Percentiles rank a stretch among this genome's conserved stretches.
These are phyloP conservation scores for Schizosaccharomyces japonicus DNA, from an alignment of 805 yeast genomes.

Conservation along the genomic window DNA sequence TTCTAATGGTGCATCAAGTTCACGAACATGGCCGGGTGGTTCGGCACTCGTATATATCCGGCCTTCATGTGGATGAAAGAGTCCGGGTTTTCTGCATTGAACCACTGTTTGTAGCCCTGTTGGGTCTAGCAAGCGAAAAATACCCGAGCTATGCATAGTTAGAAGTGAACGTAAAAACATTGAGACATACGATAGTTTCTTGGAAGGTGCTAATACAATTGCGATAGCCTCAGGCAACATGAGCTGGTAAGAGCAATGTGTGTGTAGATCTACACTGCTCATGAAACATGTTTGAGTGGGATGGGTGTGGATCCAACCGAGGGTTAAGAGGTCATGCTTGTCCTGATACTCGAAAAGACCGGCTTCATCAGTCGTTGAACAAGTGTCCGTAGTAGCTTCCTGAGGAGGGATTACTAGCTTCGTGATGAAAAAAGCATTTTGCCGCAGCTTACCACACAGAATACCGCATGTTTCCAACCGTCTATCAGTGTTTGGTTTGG, in stretches of 20 bases:
- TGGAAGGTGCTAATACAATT: slow-evolving; percentile 35
- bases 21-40: slow-evolving; percentile 25
- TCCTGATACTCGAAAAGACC: slow-evolving; percentile 32
- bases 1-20: slow-evolving; percentile 25
- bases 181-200: slow-evolving; percentile 16
- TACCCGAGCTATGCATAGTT: slow-evolving; percentile 20
- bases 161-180: background rate
- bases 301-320: slow-evolving; percentile 58
- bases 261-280: slow-evolving; percentile 42
- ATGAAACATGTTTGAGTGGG: slow-evolving; percentile 51
- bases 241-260: slow-evolving; percentile 42
- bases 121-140: slow-evolving; percentile 40
- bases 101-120: slow-evolving; percentile 36
- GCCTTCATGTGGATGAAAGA: slow-evolving; percentile 39
- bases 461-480: slow-evolving; percentile 46
- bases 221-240: slow-evolving; percentile 52
- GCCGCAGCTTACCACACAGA: slow-evolving; percentile 32
- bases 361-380: slow-evolving; percentile 38
- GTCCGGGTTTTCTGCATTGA: slow-evolving; percentile 24
- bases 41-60: slow-evolving; percentile 28
- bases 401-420: slow-evolving; percentile 40
- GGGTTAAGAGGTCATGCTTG: slow-evolving; percentile 30
- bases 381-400: slow-evolving; percentile 37
- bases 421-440: slow-evolving; percentile 40
- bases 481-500: slow-evolving; percentile 25